phyloP scores from a whole-genome alignment of 1,139 yeast genomes.

The Torulaspora pretoriensis region DNA sequence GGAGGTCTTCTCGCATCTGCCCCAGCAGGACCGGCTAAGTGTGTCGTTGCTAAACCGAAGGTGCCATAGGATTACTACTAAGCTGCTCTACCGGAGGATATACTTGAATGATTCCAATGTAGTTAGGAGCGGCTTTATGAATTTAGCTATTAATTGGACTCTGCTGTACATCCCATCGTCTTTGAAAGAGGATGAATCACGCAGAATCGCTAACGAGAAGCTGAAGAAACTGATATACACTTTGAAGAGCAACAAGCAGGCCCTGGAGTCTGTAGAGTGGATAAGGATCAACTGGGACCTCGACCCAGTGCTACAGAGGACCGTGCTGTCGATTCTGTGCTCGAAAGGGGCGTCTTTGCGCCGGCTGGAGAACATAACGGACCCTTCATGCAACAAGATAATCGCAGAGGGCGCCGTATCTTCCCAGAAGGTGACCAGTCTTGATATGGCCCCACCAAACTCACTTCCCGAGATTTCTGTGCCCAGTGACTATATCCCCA shows the following conservation, averaged over 20 bases:
- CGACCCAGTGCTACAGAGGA: slow-evolving; percentile 33
- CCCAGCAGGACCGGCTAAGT: slow-evolving; percentile 32
- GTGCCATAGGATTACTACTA: slow-evolving; percentile 29
- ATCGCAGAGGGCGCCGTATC: slow-evolving; percentile 32
- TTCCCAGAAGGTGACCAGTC: slow-evolving; percentile 32
- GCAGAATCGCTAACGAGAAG: slow-evolving; percentile 32
- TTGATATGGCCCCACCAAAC: slow-evolving; percentile 43
- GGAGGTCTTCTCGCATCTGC: slow-evolving; percentile 34
- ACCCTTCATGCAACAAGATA: slow-evolving; percentile 37
- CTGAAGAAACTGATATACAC: slow-evolving; percentile 31
- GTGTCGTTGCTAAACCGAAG: slow-evolving; percentile 26
- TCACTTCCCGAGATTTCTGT: slow-evolving; percentile 37
- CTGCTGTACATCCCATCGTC: slow-evolving; percentile 32
- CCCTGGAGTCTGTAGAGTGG: slow-evolving; percentile 36
- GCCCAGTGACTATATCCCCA: slow-evolving; percentile 33
- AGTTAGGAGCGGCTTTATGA: slow-evolving; percentile 33
- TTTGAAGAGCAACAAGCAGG: slow-evolving; percentile 24
- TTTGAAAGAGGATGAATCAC: slow-evolving; percentile 31
- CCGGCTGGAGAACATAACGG: slow-evolving; percentile 40
- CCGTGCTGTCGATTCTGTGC: slow-evolving; percentile 32
- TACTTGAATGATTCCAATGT: slow-evolving; percentile 38
- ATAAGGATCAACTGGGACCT: slow-evolving; percentile 43
- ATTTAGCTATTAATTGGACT: slow-evolving; percentile 37
- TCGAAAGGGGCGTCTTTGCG: slow-evolving; percentile 32
- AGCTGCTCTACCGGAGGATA: slow-evolving; percentile 34